These are phyloP conservation scores for Penicillium desertorum DNA, from an alignment of 495 filamentous ascomycete genomes.

Conservation along the genomic window DNA sequence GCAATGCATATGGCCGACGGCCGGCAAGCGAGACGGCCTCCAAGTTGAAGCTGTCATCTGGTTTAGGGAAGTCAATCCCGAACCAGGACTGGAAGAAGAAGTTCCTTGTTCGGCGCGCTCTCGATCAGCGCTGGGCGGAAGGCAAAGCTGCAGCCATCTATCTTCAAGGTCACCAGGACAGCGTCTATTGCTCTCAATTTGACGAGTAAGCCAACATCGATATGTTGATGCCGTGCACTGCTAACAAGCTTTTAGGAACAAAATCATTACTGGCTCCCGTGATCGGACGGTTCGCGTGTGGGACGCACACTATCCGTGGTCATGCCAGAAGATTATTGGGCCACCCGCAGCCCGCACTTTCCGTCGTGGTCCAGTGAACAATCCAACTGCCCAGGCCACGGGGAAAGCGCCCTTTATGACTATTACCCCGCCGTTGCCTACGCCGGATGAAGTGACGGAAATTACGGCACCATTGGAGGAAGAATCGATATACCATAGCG, in stretches of 20 bases:
- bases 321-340: slow-evolving; percentile 79
- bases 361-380: slow-evolving; percentile 38
- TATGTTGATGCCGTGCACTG: not conserved
- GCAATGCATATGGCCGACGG: slow-evolving; percentile 56
- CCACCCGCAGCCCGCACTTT: slow-evolving; percentile 35
- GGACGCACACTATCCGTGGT: slow-evolving; percentile 79
- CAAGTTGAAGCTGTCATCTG: slow-evolving; percentile 43
- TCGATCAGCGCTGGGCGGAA: slow-evolving; percentile 76
- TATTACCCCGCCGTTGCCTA: slow-evolving; percentile 43
- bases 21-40: slow-evolving; percentile 45
- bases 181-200: slow-evolving; percentile 96
- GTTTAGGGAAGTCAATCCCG: slow-evolving; percentile 49
- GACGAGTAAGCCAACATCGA: slow-evolving; percentile 68
- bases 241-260: slow-evolving; percentile 54
- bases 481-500: slow-evolving; percentile 63
- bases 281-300: slow-evolving; percentile 94
- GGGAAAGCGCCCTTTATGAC: slow-evolving; percentile 48
- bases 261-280: slow-evolving; percentile 94
- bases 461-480: slow-evolving; percentile 34
- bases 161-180: slow-evolving; percentile 87
- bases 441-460: slow-evolving; percentile 28
- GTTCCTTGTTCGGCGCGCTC: slow-evolving; percentile 68
- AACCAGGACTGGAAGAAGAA: slow-evolving; percentile 83
- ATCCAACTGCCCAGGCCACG: slow-evolving; percentile 37
- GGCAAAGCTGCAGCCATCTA: slow-evolving; percentile 79